A percentile compares a stretch with the other conserved stretches of the same genome.
Evolutionary conservation across 495 filamentous ascomycete genomes (phyloP).

Genomic region (Tuber calosporum): DNA sequence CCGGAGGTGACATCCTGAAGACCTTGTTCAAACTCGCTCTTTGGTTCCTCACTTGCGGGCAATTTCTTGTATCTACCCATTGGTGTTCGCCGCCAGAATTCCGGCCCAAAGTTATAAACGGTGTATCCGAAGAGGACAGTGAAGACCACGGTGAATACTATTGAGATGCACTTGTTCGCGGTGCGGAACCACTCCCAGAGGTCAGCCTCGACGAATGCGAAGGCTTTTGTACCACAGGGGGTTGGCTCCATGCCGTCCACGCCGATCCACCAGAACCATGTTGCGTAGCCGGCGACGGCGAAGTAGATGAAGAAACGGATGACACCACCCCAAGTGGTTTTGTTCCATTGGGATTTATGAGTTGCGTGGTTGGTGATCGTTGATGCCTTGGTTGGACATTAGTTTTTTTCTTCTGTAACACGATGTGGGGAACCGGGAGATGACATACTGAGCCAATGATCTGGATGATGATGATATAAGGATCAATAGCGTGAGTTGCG

Average conservation of each 20-base stretch:
- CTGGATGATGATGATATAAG: conserved; percentile 35
- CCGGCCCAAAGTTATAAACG: conserved; percentile 22
- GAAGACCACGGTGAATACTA: conserved; percentile 19
- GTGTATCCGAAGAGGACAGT: conserved; percentile 36
- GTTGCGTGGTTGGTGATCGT: conserved; percentile 35
- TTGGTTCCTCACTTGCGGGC: neutral
- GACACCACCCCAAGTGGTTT: conserved; percentile 36
- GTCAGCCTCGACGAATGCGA: conserved; percentile 23
- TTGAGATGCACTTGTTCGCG: conserved; percentile 22
- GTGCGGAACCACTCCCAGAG: conserved; percentile 31
- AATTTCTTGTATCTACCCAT: neutral
- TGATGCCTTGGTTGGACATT: conserved; percentile 19
- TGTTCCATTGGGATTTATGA: conserved; percentile 30
- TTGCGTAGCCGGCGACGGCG: conserved; percentile 27
- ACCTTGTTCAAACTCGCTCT: conserved; percentile 1
- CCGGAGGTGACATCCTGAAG: neutral
- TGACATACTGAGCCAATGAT: conserved; percentile 31
- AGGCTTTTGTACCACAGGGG: conserved; percentile 17
- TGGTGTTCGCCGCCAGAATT: conserved; percentile 8
- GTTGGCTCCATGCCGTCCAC: conserved; percentile 11
- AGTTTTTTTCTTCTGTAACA: neutral
- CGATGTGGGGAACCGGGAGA: neutral
- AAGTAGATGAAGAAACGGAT: conserved; percentile 37
- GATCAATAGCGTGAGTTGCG: conserved; percentile 22
- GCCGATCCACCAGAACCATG: conserved; percentile 35